A percentile compares a stretch with the other conserved stretches of the same genome.
These are phyloP conservation scores for Pleodorina starrii DNA, from an alignment of 139 green algal species.

Conservation along the genomic window DNA sequence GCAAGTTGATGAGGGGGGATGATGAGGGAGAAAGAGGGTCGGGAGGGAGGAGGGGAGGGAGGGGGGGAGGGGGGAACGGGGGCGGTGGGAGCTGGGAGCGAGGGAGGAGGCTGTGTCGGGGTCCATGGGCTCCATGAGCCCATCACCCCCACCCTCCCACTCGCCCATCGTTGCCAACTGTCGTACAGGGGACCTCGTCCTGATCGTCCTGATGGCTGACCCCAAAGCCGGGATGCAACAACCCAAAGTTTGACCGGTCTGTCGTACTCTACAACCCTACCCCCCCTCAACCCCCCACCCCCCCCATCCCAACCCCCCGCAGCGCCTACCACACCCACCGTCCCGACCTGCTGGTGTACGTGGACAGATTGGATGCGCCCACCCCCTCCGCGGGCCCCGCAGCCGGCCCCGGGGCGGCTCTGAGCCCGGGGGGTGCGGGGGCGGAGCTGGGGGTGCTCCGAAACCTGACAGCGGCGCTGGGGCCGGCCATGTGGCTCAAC, in stretches of 20 bases:
- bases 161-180: too few species aligned
- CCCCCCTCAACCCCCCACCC: not conserved
- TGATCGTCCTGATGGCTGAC: too few species aligned
- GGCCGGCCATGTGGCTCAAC: slow-evolving; percentile 70
- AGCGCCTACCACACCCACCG: slow-evolving; percentile 62
- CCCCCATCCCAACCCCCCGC: not conserved
- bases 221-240: too few species aligned
- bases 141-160: too few species aligned
- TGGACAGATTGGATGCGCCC: slow-evolving; percentile 65
- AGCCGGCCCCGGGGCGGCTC: not conserved
- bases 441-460: slow-evolving; percentile 57
- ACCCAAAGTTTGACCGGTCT: too few species aligned
- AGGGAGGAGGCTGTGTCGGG: too few species aligned
- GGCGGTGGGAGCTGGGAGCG: not conserved
- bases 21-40: too few species aligned
- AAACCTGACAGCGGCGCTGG: slow-evolving; percentile 51
- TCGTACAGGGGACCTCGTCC: too few species aligned
- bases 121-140: too few species aligned
- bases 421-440: not conserved
- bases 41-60: not conserved
- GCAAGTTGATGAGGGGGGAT: too few species aligned
- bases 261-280: too few species aligned
- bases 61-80: not conserved
- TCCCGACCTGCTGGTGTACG: slow-evolving; percentile 73
- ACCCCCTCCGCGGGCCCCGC: not conserved